A percentile compares a stretch with the other conserved stretches of the same genome.
Evolutionary conservation across 495 filamentous ascomycete species (phyloP).

Genomic region (Astrocystis sublimbata): DNA sequence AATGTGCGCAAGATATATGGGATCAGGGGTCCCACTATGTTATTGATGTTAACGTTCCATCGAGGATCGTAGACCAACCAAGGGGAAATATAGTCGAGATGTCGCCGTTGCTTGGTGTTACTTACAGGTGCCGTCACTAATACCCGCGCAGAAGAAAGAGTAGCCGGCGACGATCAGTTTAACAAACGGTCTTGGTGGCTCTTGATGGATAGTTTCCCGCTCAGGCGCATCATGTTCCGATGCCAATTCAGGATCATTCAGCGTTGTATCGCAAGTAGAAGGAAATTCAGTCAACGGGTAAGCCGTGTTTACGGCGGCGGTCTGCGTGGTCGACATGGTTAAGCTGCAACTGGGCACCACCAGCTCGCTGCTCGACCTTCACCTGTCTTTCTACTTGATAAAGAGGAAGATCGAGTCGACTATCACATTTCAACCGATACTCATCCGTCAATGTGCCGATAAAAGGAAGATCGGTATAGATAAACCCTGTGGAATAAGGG

Average conservation of each 20-base stretch:
- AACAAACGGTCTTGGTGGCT: conserved; percentile 27
- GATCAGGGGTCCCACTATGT: conserved; percentile 50
- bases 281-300: conserved; percentile 29
- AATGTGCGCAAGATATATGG: conserved; percentile 56
- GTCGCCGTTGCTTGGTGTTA: background rate
- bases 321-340: conserved; percentile 27
- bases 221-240: conserved; percentile 15
- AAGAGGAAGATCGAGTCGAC: too few species aligned
- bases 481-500: too few species aligned
- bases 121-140: conserved; percentile 52
- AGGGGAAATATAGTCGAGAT: background rate
- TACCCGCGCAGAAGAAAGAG: conserved; percentile 55
- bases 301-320: conserved; percentile 15
- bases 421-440: too few species aligned
- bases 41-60: background rate
- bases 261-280: conserved; percentile 4
- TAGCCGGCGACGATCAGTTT: conserved; percentile 53
- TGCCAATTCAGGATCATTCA: conserved; percentile 19
- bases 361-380: background rate
- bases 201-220: conserved; percentile 16
- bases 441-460: too few species aligned
- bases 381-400: background rate
- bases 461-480: background rate
- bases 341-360: background rate
- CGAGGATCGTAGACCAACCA: background rate